These are phyloP conservation scores for Neopestalotiopsis sp. DNA, from an alignment of 2,329 filamentous ascomycete genomes.

Conservation along the genomic window DNA sequence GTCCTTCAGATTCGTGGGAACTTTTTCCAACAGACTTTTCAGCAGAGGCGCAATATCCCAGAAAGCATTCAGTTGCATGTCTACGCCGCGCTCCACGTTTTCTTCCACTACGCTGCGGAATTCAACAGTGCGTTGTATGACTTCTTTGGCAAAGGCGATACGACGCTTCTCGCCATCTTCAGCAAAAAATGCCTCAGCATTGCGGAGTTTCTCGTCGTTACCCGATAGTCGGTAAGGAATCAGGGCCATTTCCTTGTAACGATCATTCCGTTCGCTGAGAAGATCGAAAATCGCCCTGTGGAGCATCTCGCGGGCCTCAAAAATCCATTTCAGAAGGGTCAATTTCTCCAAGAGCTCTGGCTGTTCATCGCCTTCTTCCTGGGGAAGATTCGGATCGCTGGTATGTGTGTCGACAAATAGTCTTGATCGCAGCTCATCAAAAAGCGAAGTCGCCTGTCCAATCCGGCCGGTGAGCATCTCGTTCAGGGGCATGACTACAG, in stretches of 20 bases:
- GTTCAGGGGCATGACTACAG: conserved; percentile 84
- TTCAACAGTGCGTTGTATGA: conserved; percentile 74
- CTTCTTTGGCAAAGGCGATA: conserved; percentile 72
- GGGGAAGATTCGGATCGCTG: conserved; percentile 78
- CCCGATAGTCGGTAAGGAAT: conserved; percentile 78
- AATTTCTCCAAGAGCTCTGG: conserved; percentile 94
- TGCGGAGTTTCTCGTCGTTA: conserved; percentile 79
- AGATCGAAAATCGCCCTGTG: conserved; percentile 87
- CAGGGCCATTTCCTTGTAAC: conserved; percentile 84
- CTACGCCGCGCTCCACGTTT: conserved; percentile 86
- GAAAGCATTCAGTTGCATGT: conserved; percentile 90
- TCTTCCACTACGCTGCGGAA: conserved; percentile 82
- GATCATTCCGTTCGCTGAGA: conserved; percentile 82
- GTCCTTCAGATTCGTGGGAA: conserved; percentile 62
- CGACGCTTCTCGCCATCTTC: conserved; percentile 78
- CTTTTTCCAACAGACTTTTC: conserved; percentile 77
- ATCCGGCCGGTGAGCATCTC: conserved; percentile 80
- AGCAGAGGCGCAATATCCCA: conserved; percentile 96
- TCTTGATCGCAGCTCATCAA: conserved; percentile 74
- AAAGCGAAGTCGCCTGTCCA: conserved; percentile 74
- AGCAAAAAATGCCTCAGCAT: conserved; percentile 82
- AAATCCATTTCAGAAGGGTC: conserved; percentile 95
- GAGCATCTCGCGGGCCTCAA: conserved; percentile 88
- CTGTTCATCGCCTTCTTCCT: conserved; percentile 94
- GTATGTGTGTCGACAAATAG: conserved; percentile 75